phyloP scores from a whole-genome alignment of 257 asterid species.

The Solanum gracilifrons region DNA sequence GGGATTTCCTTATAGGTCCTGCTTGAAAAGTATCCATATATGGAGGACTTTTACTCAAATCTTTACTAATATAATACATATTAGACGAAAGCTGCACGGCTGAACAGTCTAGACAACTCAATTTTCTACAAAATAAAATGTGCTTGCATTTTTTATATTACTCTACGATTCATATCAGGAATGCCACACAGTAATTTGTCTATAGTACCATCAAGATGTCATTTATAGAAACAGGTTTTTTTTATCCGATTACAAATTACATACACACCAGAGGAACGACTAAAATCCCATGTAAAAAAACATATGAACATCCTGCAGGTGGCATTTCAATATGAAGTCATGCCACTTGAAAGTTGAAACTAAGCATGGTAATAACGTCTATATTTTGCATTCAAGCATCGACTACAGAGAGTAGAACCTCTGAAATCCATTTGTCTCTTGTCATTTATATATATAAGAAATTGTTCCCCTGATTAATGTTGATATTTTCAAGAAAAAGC shows the following conservation, averaged over 20 bases:
- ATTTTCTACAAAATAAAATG: neutral
- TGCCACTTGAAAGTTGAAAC: neutral
- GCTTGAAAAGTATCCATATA: neutral
- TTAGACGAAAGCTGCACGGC: neutral
- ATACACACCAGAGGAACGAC: neutral
- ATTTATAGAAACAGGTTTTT: neutral
- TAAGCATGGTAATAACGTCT: neutral
- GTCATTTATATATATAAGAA: neutral
- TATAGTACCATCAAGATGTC: neutral
- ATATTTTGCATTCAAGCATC: neutral
- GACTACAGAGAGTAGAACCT: neutral
- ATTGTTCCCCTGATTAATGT: neutral
- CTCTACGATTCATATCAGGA: neutral
- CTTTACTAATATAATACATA: neutral
- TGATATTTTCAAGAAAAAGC: neutral
- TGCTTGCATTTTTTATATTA: neutral
- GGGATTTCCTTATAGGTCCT: neutral
- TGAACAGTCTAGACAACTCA: neutral
- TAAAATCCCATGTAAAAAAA: neutral
- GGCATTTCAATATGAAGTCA: neutral
- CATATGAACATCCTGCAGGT: neutral
- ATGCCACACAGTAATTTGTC: neutral
- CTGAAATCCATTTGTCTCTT: neutral
- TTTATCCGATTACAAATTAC: neutral
- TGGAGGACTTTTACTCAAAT: neutral